phyloP scores from a whole-genome alignment of 1,139 yeast species.

The Yamadazyma jaroonii region DNA sequence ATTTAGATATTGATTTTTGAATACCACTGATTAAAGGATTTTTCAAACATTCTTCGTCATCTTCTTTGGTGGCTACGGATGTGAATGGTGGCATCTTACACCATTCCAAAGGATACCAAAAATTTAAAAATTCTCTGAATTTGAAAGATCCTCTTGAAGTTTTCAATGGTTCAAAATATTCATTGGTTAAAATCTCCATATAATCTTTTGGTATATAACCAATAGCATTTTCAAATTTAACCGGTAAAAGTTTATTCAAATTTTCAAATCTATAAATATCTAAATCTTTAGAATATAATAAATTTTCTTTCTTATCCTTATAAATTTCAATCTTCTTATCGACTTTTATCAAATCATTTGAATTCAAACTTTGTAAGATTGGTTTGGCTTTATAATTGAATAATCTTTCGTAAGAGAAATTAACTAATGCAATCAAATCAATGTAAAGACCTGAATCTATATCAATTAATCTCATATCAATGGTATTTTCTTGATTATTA shows the following conservation, averaged over 20 bases:
- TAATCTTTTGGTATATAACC: constrained; percentile 32
- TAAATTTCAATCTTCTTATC: constrained; percentile 10
- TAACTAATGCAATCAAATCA: constrained; percentile 56
- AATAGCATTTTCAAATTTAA: constrained; percentile 14
- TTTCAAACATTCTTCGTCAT: constrained; percentile 12
- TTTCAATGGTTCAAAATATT: constrained; percentile 22
- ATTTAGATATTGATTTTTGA: constrained; percentile 5
- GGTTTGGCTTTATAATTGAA: constrained; percentile 12
- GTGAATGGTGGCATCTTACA: constrained; percentile 11
- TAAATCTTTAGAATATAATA: constrained; percentile 12
- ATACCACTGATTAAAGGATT: constrained; percentile 2
- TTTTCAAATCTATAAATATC: constrained; percentile 13
- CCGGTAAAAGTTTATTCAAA: constrained; percentile 12
- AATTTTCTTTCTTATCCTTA: constrained; percentile 9
- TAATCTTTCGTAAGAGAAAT: constrained; percentile 14
- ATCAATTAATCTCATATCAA: constrained; percentile 81
- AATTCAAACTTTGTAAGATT: constrained; percentile 14
- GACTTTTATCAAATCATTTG: constrained; percentile 8
- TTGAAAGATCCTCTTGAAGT: constrained; percentile 6
- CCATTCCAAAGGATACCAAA: constrained; percentile 12
- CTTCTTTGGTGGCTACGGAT: constrained; percentile 8
- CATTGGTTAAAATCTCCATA: constrained; percentile 23
- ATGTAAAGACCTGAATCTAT: constrained; percentile 70
- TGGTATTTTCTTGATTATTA: constrained; percentile 52
- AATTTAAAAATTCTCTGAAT: constrained; percentile 11